phyloP scores from a whole-genome alignment of 768 basidiomycete species.

The Rhizopogon vinicolor region DNA sequence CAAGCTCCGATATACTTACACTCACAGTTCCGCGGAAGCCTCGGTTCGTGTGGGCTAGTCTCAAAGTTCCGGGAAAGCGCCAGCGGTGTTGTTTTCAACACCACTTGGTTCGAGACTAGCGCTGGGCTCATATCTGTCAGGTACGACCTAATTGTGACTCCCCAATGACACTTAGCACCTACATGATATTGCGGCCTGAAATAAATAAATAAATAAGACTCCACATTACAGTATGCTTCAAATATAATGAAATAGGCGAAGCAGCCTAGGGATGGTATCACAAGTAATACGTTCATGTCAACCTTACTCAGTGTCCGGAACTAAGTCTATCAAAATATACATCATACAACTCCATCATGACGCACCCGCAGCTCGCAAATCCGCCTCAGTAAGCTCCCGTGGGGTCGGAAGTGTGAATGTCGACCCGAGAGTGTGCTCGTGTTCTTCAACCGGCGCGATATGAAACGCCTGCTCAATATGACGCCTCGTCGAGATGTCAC shows the following conservation, averaged over 20 bases:
- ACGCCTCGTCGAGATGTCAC: slow-evolving; percentile 46
- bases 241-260: slow-evolving; percentile 10
- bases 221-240: slow-evolving; percentile 14
- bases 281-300: neutral
- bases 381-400: slow-evolving; percentile 36
- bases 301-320: neutral
- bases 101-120: no score
- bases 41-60: no score
- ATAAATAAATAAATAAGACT: no score
- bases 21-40: no score
- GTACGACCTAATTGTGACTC: no score
- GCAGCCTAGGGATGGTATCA: neutral
- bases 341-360: slow-evolving; percentile 25
- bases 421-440: slow-evolving; percentile 17
- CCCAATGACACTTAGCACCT: no score
- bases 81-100: no score
- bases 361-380: slow-evolving; percentile 52
- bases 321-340: neutral
- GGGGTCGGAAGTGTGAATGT: slow-evolving; percentile 19
- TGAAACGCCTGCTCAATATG: slow-evolving; percentile 52
- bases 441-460: slow-evolving; percentile 29
- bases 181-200: no score
- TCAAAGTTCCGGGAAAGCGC: no score
- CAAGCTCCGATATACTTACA: no score
- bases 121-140: no score